Evolutionary conservation across 2,329 filamentous ascomycete genomes (phyloP).

Genomic region (Hypoxylon sp.): DNA sequence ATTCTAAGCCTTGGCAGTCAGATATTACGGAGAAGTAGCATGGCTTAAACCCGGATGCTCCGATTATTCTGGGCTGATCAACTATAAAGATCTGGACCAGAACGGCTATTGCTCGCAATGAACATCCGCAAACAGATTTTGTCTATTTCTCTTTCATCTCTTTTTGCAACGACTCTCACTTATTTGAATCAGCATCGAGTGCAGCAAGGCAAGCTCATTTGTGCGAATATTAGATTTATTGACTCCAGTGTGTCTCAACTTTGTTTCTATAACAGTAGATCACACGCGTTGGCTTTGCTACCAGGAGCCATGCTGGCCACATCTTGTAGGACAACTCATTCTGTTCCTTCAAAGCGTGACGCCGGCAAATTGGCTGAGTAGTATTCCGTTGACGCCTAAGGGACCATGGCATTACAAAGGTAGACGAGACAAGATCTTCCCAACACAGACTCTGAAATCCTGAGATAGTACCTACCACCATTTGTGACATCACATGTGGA

Average conservation of each 20-base stretch:
- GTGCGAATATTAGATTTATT: neutral
- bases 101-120: neutral
- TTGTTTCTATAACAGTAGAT: neutral
- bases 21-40: neutral
- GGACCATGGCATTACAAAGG: neutral
- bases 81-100: neutral
- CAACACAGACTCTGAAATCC: neutral
- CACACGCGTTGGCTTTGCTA: neutral
- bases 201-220: neutral
- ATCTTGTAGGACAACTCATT: neutral
- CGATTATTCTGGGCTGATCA: neutral
- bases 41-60: neutral
- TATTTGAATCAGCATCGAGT: neutral
- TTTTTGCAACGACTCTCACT: neutral
- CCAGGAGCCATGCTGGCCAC: too few species aligned
- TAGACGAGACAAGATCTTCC: neutral
- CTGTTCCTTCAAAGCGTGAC: neutral
- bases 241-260: neutral
- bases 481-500: neutral
- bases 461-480: neutral
- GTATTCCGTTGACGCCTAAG: neutral
- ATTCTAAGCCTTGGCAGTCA: neutral
- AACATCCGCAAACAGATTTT: neutral
- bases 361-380: conserved; percentile 1
- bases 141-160: neutral